These are phyloP conservation scores for Mikania micrantha DNA, from an alignment of 129 eudicot genomes.

Conservation along the genomic window DNA sequence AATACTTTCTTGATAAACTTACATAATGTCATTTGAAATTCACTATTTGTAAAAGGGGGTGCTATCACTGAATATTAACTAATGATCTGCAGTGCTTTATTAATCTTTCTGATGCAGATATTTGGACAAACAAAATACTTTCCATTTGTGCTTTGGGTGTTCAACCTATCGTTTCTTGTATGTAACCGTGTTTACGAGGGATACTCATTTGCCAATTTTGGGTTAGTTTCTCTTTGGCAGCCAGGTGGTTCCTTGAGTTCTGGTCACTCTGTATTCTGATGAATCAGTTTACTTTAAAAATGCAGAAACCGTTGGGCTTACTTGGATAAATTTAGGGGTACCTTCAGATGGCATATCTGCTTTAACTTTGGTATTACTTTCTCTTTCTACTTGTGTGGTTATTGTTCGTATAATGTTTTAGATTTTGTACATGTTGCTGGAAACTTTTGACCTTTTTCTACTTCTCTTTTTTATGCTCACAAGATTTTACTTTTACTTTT, in stretches of 20 bases:
- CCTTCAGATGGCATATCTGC: slow-evolving; percentile 99
- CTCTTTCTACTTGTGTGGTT: background rate
- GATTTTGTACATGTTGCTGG: background rate
- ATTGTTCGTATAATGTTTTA: too few relatives aligned
- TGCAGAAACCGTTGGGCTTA: slow-evolving; percentile 58
- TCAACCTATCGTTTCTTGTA: slow-evolving; percentile 65
- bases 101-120: slow-evolving; percentile 47
- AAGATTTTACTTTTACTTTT: background rate
- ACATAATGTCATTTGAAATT: background rate
- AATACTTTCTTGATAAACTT: background rate
- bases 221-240: slow-evolving; percentile 42
- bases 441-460: background rate
- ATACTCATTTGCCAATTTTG: slow-evolving; percentile 67
- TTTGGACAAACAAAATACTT: slow-evolving; percentile 71
- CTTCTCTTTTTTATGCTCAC: background rate
- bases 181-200: slow-evolving; percentile 85
- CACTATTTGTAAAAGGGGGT: background rate
- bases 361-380: slow-evolving; percentile 76
- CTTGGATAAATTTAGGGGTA: slow-evolving; percentile 72
- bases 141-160: slow-evolving; percentile 60
- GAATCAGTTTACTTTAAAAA: slow-evolving; percentile 11
- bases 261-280: background rate
- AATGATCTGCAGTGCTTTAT: slow-evolving; percentile 11
- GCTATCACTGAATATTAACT: background rate
- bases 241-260: slow-evolving; percentile 5